phyloP scores from a whole-genome alignment of 2,329 filamentous ascomycete species.

The Sclerotinia nivalis region DNA sequence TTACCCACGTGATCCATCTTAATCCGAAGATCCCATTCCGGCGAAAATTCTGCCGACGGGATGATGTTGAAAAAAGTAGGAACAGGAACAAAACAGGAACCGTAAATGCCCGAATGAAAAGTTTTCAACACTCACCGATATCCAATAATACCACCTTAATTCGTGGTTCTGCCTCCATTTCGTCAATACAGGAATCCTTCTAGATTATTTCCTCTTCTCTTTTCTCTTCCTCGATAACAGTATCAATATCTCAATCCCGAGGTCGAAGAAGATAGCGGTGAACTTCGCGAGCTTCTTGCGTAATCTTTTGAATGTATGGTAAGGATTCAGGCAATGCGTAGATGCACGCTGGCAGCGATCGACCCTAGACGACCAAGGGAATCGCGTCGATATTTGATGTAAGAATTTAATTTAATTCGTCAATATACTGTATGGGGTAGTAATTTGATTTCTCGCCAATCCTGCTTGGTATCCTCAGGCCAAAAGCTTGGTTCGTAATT shows the following conservation, averaged over 20 bases:
- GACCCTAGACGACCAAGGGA: slow-evolving; percentile 2
- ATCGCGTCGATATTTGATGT: background rate
- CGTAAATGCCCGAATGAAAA: background rate
- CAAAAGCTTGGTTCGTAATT: background rate
- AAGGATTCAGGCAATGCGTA: slow-evolving; percentile 6
- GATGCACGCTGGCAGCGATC: slow-evolving; percentile 19
- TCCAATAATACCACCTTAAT: slow-evolving; percentile 39
- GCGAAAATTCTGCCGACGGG: slow-evolving; percentile 7
- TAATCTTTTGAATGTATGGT: slow-evolving; percentile 7
- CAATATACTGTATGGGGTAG: background rate
- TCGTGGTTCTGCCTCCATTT: slow-evolving; percentile 3
- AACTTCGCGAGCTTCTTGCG: slow-evolving; percentile 2
- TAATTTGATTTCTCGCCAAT: background rate
- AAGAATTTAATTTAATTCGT: slow-evolving; percentile 5
- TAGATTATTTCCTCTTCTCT: background rate
- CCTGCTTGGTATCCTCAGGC: slow-evolving; percentile 4
- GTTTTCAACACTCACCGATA: slow-evolving; percentile 37
- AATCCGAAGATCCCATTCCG: slow-evolving; percentile 6
- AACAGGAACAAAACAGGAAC: slow-evolving; percentile 2
- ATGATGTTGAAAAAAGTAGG: background rate
- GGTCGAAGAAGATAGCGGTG: slow-evolving; percentile 19
- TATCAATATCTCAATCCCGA: slow-evolving; percentile 6
- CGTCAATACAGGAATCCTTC: background rate
- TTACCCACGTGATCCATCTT: background rate
- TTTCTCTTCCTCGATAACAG: background rate